Base-by-base conservation (phyloP, 768 basidiomycete genomes). In the Termitomyces sp. region DNA sequence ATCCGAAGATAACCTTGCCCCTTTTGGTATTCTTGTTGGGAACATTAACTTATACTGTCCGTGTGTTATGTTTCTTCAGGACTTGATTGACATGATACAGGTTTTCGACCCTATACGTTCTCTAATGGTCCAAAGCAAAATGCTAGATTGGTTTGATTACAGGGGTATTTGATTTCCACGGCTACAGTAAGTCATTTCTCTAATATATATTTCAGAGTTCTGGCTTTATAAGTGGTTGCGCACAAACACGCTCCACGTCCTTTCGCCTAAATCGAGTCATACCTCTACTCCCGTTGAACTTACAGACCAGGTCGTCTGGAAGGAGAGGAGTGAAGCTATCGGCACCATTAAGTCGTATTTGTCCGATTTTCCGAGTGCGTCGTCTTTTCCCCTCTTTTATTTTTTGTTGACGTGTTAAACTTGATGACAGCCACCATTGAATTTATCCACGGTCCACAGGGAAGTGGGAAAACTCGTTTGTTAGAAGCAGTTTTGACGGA, bases 51-150 rank as follows among this genome's bases (percentile, higher is more conserved):
- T 97, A 96, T 66, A 88, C 91, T 6, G 93, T 92, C 58, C 56
- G 84, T 70, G 7, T 11, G 23, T 31, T 10, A 18, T 54, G n/a
- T 11, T 16, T 23, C 20, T 35, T 6, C 49, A 27, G 36, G 15
- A 25, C 10, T n/a, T 7, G 16, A 23, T 18, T 43, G 50, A 40
- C 41, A 31, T 41, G 11, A 35, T 55, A 13, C 57, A 96, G 89
- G 82, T 98, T 49, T 97, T 98, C 63, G 94, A 98, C 68, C 94
- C 94, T 2, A 81, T 99, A 39, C 86, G 96, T 25, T 82, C 85
- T 2, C 74, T 93, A 55, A 91, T 86, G 76, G 81, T 98, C 0
- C 80, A 92, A 72, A 83, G 83, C 23, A 91, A 93, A 63, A 76
- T 97, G 62, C 73, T 88, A 42, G 79, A 91, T 39, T 91, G 91